A percentile compares a stretch with the other conserved stretches of the same genome.
phyloP scores from a whole-genome alignment of 805 yeast species.

The Citeromyces nyonsensis region DNA sequence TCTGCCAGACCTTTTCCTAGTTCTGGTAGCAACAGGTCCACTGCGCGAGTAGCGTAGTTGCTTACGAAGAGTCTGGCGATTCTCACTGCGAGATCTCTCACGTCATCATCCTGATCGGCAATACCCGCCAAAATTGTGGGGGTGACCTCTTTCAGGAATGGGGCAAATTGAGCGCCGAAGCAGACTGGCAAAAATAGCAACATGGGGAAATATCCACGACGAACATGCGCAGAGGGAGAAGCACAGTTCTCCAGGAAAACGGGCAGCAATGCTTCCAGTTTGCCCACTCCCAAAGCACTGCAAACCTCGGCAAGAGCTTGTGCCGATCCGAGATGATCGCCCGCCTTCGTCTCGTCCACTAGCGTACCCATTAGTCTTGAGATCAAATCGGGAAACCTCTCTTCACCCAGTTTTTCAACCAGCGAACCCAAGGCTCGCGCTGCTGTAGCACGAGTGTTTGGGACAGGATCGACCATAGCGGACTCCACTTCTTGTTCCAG shows the following conservation, averaged over 20 bases:
- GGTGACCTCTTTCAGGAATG: constrained; percentile 71
- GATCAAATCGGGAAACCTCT: constrained; percentile 82
- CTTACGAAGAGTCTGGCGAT: constrained; percentile 87
- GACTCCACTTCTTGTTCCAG: constrained; percentile 72
- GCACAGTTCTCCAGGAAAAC: constrained; percentile 57
- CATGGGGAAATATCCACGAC: constrained; percentile 89
- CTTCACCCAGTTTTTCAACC: constrained; percentile 94
- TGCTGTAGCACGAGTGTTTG: constrained; percentile 92
- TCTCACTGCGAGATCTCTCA: constrained; percentile 79
- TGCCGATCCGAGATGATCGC: constrained; percentile 93
- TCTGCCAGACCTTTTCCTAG: constrained; percentile 82
- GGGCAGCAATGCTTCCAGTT: constrained; percentile 84
- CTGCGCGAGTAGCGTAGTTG: constrained; percentile 84
- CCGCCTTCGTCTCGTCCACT: constrained; percentile 63
- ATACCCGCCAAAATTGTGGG: constrained; percentile 88
- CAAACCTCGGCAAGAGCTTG: constrained; percentile 93
- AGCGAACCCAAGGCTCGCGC: constrained; percentile 93
- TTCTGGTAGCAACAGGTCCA: constrained; percentile 87
- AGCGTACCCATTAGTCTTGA: constrained; percentile 65
- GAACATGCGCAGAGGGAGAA: constrained; percentile 49
- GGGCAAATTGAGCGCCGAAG: constrained; percentile 83
- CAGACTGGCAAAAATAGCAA: constrained; percentile 85
- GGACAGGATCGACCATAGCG: constrained; percentile 98
- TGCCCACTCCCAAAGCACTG: constrained; percentile 77
- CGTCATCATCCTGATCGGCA: constrained; percentile 78